phyloP scores from a whole-genome alignment of 1,284 basidiomycete species.

The Moniliophthora roreri region DNA sequence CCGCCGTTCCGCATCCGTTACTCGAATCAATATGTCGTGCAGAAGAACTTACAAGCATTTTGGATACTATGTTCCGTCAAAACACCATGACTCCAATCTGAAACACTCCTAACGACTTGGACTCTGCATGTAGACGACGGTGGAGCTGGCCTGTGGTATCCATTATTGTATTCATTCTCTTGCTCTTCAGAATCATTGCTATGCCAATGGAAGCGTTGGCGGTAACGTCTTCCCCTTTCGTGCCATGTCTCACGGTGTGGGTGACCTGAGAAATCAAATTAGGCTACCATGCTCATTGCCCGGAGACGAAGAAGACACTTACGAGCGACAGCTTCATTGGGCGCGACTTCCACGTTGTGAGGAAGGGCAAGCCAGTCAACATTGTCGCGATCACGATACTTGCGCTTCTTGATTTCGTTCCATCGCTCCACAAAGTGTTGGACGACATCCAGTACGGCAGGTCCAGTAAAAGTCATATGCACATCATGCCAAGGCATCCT shows the following conservation, averaged over 20 bases:
- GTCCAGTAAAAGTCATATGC: conserved; percentile 85
- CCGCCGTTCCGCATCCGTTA: conserved; percentile 1
- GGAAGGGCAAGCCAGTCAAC: conserved; percentile 83
- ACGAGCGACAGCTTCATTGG: conserved; percentile 68
- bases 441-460: conserved; percentile 83
- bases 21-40: conserved; percentile 5
- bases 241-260: conserved; percentile 70
- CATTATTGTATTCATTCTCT: conserved; percentile 16
- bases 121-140: conserved; percentile 61
- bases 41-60: conserved; percentile 68
- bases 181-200: conserved; percentile 27
- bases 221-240: conserved; percentile 57
- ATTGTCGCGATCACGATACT: conserved; percentile 54
- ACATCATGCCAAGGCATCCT: conserved; percentile 93
- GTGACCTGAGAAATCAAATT: conserved; percentile 44
- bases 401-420: conserved; percentile 84
- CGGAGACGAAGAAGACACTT: conserved; percentile 17
- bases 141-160: conserved; percentile 36
- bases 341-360: conserved; percentile 59
- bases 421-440: conserved; percentile 91
- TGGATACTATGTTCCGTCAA: conserved; percentile 85
- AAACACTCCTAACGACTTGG: conserved; percentile 81
- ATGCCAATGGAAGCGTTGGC: conserved; percentile 39
- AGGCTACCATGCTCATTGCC: neutral
- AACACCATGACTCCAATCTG: conserved; percentile 91